phyloP scores from a whole-genome alignment of 106 monocot genomes.

The Iris macrosiphon region DNA sequence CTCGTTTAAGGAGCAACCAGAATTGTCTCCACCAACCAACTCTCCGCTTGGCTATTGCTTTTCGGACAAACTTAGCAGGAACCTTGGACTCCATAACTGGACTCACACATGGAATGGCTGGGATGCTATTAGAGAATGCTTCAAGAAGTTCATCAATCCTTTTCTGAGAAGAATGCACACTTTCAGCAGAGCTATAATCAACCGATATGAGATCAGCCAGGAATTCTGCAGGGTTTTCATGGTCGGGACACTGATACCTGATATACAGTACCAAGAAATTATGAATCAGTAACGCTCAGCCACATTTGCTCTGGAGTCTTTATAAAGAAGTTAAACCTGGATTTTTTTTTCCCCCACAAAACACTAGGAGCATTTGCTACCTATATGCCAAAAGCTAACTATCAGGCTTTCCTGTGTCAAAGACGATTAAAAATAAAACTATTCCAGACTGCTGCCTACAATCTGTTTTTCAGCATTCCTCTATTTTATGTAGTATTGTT shows the following conservation, averaged over 20 bases:
- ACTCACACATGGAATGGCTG: slow-evolving; percentile 25
- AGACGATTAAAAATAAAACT: no score
- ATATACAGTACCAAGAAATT: neutral
- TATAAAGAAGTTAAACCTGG: no score
- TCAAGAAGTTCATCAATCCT: slow-evolving; percentile 81
- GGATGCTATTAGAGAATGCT: slow-evolving; percentile 41
- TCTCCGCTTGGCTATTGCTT: slow-evolving; percentile 34
- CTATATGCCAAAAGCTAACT: no score
- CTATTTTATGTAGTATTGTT: no score
- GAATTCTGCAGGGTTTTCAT: slow-evolving; percentile 94
- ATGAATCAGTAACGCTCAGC: no score
- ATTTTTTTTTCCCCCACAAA: no score
- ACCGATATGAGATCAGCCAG: slow-evolving; percentile 90
- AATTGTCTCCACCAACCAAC: slow-evolving; percentile 92
- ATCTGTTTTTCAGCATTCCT: no score
- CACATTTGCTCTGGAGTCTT: no score
- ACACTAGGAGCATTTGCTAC: no score
- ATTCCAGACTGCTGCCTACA: no score
- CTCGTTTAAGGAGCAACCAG: slow-evolving; percentile 83
- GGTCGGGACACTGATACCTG: slow-evolving; percentile 84
- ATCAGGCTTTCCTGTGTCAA: no score
- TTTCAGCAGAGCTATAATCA: slow-evolving; percentile 85
- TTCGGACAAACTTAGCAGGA: slow-evolving; percentile 26
- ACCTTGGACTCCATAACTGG: slow-evolving; percentile 19
- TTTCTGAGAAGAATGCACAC: slow-evolving; percentile 52